Percentiles rank a stretch among this genome's conserved stretches.
Evolutionary conservation across 306 rosid genomes (phyloP).

Genomic region (Delonix regia): DNA sequence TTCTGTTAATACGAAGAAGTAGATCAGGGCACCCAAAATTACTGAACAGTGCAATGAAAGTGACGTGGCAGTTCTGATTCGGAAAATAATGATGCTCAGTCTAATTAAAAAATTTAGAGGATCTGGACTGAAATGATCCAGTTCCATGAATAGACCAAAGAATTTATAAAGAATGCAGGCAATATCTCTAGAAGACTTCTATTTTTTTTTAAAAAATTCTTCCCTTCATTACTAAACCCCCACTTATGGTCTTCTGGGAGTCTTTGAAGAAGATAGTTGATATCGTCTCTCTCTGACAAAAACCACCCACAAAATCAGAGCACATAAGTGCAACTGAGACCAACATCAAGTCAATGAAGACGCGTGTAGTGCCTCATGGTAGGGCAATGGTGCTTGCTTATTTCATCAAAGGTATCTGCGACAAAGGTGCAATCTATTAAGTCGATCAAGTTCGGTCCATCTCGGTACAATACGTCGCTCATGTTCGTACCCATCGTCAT

Average conservation of each 20-base stretch:
- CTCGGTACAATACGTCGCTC: conserved; percentile 33
- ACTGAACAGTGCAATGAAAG: too few species aligned
- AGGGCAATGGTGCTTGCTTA: conserved; percentile 40
- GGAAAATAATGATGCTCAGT: too few species aligned
- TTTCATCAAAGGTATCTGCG: conserved; percentile 42
- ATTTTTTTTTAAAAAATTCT: too few species aligned
- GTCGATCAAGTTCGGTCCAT: conserved; percentile 47
- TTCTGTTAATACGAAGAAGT: too few species aligned
- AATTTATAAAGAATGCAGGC: too few species aligned
- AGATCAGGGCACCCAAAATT: too few species aligned
- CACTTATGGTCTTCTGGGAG: neutral
- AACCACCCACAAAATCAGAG: conserved; percentile 51
- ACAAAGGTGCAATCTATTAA: conserved; percentile 53
- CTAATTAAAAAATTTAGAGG: too few species aligned
- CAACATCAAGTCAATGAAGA: conserved; percentile 43
- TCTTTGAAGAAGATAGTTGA: conserved; percentile 25
- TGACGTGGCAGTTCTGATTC: too few species aligned
- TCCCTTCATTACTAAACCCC: too few species aligned
- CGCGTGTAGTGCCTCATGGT: conserved; percentile 31
- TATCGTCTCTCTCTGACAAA: conserved; percentile 40
- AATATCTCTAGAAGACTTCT: too few species aligned
- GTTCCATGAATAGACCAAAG: too few species aligned
- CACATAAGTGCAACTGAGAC: conserved; percentile 44
- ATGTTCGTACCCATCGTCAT: conserved; percentile 40
- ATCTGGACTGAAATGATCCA: too few species aligned